Base-by-base conservation (phyloP, 352 stramenopile species). In the Phytophthora podocarpi region DNA sequence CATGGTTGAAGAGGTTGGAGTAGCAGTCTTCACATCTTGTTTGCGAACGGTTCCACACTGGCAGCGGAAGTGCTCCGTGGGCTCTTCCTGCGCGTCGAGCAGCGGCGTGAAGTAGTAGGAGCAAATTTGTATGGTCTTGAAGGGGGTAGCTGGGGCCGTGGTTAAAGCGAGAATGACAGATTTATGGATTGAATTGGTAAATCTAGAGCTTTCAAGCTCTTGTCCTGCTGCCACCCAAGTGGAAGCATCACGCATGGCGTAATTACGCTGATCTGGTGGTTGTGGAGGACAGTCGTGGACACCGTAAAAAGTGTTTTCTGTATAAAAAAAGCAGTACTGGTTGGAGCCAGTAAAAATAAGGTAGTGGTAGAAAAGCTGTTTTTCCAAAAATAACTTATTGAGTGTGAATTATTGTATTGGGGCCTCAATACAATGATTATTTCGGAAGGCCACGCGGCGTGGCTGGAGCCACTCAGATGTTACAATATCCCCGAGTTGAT, bases 41-140 rank as follows among this genome's bases (percentile, higher is more conserved):
- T 50, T 55, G 4, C 34, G 3, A 2, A 48, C 24, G 4, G 31
- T 16, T 1, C 15, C 30, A 4, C 32, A 54, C 42, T 46, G 53
- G 32, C 53, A 53, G n/a, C 32, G 30, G 12, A 53, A 61, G 11
- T 35, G 23, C 23, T 39, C 23, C 5, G 53, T 61, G 12, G 31
- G 41, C 53, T 61, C 53, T 31, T 54, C 53, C 47, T 61, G 42
- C 6, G 15, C 41, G 32, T 61, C 41, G 1, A 39, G 8, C 3
- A 55, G 12, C 3, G 27, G 9, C 3, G 40, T 55, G 26, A 49
- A 56, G 26, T 28, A 51, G 55, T 51, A 64, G 26, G 3, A 34
- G 27, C 55, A 64, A 9, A 64, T 36, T 46, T 64, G 18, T 5
- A 31, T 34, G 9, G 49, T 57, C 16, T 21, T 51, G 53, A 54